Evolutionary conservation across 352 stramenopile species (phyloP).

Genomic region (Pythium monospermum): DNA sequence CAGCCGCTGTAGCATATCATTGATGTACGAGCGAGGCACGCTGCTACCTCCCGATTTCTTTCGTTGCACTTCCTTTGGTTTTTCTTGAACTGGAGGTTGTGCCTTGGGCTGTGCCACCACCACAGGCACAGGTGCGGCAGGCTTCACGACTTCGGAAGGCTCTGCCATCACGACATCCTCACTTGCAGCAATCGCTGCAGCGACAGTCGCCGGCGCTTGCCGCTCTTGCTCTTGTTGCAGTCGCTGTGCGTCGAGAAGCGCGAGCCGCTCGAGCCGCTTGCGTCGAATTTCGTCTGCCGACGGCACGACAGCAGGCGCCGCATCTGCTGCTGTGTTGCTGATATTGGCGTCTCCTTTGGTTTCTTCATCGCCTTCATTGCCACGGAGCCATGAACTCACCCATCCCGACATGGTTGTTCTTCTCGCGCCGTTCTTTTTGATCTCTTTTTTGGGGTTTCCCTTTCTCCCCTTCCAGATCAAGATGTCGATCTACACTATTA

Average conservation of each 20-base stretch:
- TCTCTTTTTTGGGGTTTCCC: neutral
- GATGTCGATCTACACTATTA: neutral
- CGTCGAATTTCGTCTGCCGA: slow-evolving; percentile 29
- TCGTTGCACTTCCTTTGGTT: slow-evolving; percentile 35
- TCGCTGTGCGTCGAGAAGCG: slow-evolving; percentile 51
- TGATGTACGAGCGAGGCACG: slow-evolving; percentile 47
- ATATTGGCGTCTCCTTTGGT: slow-evolving; percentile 14
- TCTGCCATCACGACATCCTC: slow-evolving; percentile 19
- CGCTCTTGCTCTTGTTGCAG: slow-evolving; percentile 16
- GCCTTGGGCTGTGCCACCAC: neutral
- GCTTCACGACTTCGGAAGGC: too few species aligned
- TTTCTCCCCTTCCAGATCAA: neutral
- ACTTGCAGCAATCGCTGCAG: neutral
- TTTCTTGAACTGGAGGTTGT: slow-evolving; percentile 2
- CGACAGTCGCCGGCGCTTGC: neutral
- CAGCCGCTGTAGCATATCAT: slow-evolving; percentile 71
- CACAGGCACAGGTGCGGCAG: neutral
- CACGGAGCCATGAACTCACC: slow-evolving; percentile 26
- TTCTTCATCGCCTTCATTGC: slow-evolving; percentile 24
- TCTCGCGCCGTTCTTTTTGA: too few species aligned
- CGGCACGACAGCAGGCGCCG: slow-evolving; percentile 19
- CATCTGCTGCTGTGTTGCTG: neutral
- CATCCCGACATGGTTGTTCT: slow-evolving; percentile 20
- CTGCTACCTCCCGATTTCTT: slow-evolving; percentile 18
- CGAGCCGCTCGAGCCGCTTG: slow-evolving; percentile 53